A percentile compares a stretch with the other conserved stretches of the same genome.
These are phyloP conservation scores for Prunus campanulata DNA, from an alignment of 306 rosid genomes.

Conservation along the genomic window DNA sequence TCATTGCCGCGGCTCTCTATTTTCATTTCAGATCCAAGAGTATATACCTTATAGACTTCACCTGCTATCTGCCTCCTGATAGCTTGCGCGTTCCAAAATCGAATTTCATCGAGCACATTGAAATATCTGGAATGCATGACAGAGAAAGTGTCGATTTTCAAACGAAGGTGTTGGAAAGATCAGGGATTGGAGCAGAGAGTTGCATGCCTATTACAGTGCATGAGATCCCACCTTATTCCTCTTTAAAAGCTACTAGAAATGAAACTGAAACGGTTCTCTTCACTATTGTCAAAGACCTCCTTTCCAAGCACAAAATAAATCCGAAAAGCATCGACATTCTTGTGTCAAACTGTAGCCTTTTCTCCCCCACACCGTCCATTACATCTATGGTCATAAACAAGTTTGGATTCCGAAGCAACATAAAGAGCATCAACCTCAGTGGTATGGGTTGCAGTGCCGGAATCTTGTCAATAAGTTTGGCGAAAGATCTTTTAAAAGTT, in stretches of 20 bases:
- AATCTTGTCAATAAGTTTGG: conserved; percentile 52
- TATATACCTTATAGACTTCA: conserved; percentile 60
- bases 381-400: conserved; percentile 59
- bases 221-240: conserved; percentile 35
- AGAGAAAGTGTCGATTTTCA: conserved; percentile 38
- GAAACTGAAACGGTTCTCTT: conserved; percentile 61
- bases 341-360: conserved; percentile 68
- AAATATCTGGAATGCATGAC: neutral
- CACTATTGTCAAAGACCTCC: conserved; percentile 42
- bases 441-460: conserved; percentile 90
- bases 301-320: conserved; percentile 47
- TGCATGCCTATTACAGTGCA: conserved; percentile 57
- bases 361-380: conserved; percentile 70
- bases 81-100: conserved; percentile 35
- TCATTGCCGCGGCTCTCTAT: conserved; percentile 25
- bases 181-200: conserved; percentile 60
- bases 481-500: conserved; percentile 56
- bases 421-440: conserved; percentile 51
- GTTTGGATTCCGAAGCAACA: conserved; percentile 58
- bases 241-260: conserved; percentile 12
- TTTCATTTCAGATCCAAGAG: conserved; percentile 25
- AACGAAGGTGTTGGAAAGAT: conserved; percentile 45
- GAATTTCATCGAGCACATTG: conserved; percentile 41
- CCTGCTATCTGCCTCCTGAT: conserved; percentile 54
- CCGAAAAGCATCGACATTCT: conserved; percentile 64